These are phyloP conservation scores for Candida hungchunana DNA, from an alignment of 805 yeast genomes.

Conservation along the genomic window DNA sequence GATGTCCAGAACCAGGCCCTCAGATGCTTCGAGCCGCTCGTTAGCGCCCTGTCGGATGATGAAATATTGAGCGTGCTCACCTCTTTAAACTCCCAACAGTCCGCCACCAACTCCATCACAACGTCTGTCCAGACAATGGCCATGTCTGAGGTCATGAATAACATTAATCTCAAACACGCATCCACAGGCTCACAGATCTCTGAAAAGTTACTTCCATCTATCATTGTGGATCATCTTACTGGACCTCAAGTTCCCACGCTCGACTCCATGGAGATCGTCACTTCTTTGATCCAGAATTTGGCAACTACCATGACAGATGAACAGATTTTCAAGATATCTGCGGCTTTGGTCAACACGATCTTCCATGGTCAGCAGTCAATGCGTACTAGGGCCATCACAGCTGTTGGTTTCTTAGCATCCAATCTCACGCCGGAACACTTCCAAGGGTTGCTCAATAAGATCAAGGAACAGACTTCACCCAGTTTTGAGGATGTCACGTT, in stretches of 20 bases:
- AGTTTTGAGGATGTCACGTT: slow-evolving; percentile 21
- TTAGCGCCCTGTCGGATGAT: slow-evolving; percentile 21
- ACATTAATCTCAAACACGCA: slow-evolving; percentile 22
- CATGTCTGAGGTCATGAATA: slow-evolving; percentile 23
- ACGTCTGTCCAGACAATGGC: slow-evolving; percentile 29
- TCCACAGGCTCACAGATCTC: slow-evolving; percentile 30
- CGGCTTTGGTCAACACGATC: slow-evolving; percentile 34
- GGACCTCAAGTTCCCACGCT: slow-evolving; percentile 33
- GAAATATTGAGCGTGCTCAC: slow-evolving; percentile 21
- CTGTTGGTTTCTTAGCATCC: slow-evolving; percentile 40
- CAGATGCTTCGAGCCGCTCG: slow-evolving; percentile 45
- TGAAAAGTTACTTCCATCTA: slow-evolving; percentile 35
- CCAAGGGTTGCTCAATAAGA: slow-evolving; percentile 19
- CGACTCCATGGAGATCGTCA: slow-evolving; percentile 58
- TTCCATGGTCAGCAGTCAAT: slow-evolving; percentile 41
- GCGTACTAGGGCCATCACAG: slow-evolving; percentile 46
- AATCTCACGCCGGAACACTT: slow-evolving; percentile 26
- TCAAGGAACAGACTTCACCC: slow-evolving; percentile 15
- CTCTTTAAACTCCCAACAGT: slow-evolving; percentile 19
- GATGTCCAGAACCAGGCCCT: slow-evolving; percentile 77
- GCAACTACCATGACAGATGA: slow-evolving; percentile 37
- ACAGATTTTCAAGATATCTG: slow-evolving; percentile 30
- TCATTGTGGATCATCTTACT: no score
- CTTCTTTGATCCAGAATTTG: slow-evolving; percentile 49
- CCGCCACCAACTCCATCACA: slow-evolving; percentile 23